Percentiles rank a stretch among this genome's conserved stretches.
phyloP scores from a whole-genome alignment of 1,284 basidiomycete species.

The Paramarasmius palmivorus region DNA sequence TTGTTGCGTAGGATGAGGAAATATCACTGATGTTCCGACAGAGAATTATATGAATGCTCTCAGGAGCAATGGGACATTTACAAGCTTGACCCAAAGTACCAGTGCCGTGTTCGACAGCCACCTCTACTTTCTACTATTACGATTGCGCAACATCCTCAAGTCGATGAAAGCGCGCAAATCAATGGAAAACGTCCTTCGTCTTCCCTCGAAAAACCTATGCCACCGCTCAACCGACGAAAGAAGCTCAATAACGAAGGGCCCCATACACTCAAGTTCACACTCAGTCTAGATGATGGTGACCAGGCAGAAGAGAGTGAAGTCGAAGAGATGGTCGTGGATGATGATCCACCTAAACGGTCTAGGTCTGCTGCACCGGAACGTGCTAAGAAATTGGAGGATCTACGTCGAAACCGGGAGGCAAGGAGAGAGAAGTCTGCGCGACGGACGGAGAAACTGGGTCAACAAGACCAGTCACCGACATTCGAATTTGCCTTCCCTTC shows the following conservation, averaged over 20 bases:
- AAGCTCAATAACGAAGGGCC: constrained; percentile 20
- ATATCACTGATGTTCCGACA: constrained; percentile 23
- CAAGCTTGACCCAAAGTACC: constrained; percentile 71
- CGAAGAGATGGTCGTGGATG: constrained; percentile 61
- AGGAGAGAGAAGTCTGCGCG: constrained; percentile 35
- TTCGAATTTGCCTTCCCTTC: constrained; percentile 19
- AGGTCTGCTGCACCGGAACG: constrained; percentile 15
- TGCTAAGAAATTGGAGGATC: constrained; percentile 28
- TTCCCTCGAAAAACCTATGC: constrained; percentile 13
- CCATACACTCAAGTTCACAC: constrained; percentile 2
- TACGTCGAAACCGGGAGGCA: constrained; percentile 32
- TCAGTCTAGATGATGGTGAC: constrained; percentile 9
- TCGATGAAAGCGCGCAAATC: constrained; percentile 6
- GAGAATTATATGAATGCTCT: constrained; percentile 49
- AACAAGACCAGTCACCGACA: constrained; percentile 17
- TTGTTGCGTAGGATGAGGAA: constrained; percentile 11
- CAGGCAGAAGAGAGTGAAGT: constrained; percentile 43
- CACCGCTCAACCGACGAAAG: constrained; percentile 26
- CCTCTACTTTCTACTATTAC: constrained; percentile 46
- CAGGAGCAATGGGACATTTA: constrained; percentile 84
- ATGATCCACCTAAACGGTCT: constrained; percentile 18
- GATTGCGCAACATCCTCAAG: constrained; percentile 21
- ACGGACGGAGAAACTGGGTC: constrained; percentile 26
- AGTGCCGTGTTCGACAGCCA: constrained; percentile 53
- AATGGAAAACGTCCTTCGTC: constrained; percentile 20